A percentile compares a stretch with the other conserved stretches of the same genome.
These are phyloP conservation scores for Karstenula rhodostoma DNA, from an alignment of 2,329 filamentous ascomycete species.

Conservation along the genomic window DNA sequence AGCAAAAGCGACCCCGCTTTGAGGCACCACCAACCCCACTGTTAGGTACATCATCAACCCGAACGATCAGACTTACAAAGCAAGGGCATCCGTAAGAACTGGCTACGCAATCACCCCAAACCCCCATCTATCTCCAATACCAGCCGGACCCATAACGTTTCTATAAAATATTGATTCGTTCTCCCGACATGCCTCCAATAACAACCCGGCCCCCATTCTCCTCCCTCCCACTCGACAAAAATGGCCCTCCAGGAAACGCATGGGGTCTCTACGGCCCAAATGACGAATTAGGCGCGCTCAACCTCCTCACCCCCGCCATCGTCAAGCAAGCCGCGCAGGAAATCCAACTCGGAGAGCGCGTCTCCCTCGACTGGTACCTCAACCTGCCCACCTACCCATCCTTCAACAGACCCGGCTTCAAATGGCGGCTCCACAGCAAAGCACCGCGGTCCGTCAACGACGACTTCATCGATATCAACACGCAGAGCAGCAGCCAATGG, in stretches of 20 bases:
- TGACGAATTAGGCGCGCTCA: slow-evolving; percentile 64
- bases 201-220: slow-evolving; percentile 51
- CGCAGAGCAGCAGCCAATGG: slow-evolving; percentile 50
- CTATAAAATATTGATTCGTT: not conserved
- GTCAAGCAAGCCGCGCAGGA: slow-evolving; percentile 55
- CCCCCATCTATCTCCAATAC: not conserved
- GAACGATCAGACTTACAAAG: not conserved
- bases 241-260: slow-evolving; percentile 62
- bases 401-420: slow-evolving; percentile 45
- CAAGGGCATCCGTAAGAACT: not conserved
- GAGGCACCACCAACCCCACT: slow-evolving; percentile 8
- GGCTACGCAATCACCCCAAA: no score
- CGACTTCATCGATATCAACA: slow-evolving; percentile 49
- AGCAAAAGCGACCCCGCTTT: slow-evolving; percentile 29
- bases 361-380: slow-evolving; percentile 53
- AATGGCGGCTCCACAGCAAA: slow-evolving; percentile 39
- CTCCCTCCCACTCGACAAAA: slow-evolving; percentile 59
- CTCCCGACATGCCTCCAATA: slow-evolving; percentile 26
- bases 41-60: slow-evolving; percentile 17
- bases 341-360: slow-evolving; percentile 53
- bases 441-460: slow-evolving; percentile 46
- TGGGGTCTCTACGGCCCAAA: slow-evolving; percentile 63
- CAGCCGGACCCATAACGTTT: not conserved
- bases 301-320: slow-evolving; percentile 60
- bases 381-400: slow-evolving; percentile 50